Evolutionary conservation across 1,284 basidiomycete species (phyloP).

Genomic region (Papiliotrema nemorosa): DNA sequence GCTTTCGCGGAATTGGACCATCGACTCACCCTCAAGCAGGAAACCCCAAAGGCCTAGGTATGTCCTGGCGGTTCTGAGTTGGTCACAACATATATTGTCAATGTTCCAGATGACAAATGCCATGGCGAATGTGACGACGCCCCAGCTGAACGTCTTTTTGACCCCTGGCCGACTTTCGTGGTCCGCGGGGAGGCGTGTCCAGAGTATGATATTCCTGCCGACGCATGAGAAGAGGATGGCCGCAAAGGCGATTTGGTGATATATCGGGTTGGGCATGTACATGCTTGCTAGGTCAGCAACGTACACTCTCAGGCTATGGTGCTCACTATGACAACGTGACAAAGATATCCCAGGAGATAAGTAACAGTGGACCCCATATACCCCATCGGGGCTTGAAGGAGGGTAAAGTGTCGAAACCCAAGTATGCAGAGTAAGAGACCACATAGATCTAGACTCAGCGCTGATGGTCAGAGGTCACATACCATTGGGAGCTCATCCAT

Average conservation of each 20-base stretch:
- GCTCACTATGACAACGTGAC: constrained; percentile 50
- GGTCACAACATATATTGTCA: constrained; percentile 54
- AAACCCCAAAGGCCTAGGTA: constrained; percentile 31
- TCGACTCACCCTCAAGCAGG: constrained; percentile 38
- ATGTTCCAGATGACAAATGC: constrained; percentile 56
- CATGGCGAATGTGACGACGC: constrained; percentile 40
- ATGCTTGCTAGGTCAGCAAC: constrained; percentile 34
- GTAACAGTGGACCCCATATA: constrained; percentile 23
- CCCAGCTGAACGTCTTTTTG: constrained; percentile 26
- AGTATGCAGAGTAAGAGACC: constrained; percentile 38
- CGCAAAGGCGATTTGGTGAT: constrained; percentile 55
- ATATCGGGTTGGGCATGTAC: constrained; percentile 53
- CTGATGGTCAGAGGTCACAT: constrained; percentile 10
- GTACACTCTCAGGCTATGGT: too few relatives aligned
- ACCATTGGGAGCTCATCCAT: constrained; percentile 51
- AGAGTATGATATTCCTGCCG: constrained; percentile 37
- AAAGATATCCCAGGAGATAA: constrained; percentile 39
- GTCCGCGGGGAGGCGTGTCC: constrained; percentile 24
- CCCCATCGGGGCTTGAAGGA: constrained; percentile 37
- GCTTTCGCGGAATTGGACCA: background rate
- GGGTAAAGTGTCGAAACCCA: constrained; percentile 41
- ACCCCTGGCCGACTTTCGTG: constrained; percentile 28
- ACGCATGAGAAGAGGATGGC: constrained; percentile 44
- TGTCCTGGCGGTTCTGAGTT: constrained; percentile 27
- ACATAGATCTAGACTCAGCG: constrained; percentile 40